Evolutionary conservation across 2,329 filamentous ascomycete genomes (phyloP), one percentile per base, ranked within the genome.

Genomic region (Xylariaceae sp.): DNA sequence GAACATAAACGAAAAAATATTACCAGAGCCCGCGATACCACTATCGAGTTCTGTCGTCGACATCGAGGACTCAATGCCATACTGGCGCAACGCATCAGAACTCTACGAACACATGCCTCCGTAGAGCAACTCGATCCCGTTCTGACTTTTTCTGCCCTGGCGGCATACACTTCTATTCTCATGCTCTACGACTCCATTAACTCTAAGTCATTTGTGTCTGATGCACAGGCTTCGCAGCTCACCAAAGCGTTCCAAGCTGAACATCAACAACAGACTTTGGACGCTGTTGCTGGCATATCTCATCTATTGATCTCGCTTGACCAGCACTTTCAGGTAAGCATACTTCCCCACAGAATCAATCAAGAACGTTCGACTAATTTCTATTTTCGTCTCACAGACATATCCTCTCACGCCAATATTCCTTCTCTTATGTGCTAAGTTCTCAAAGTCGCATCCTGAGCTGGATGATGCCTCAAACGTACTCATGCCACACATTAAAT

Each of bases 1-100:
- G 40, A 50, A 35, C 48, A 50, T 20, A 44, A 44, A 23, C 48
- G 47, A 35, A 36, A 36, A 7, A n/a, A n/a, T n/a, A n/a, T n/a
- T n/a, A n/a, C n/a, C n/a, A n/a, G n/a, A n/a, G n/a, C n/a, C n/a
- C n/a, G n/a, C n/a, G n/a, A n/a, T n/a, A n/a, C n/a, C n/a, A n/a
- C n/a, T n/a, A n/a, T n/a, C n/a, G 40, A 50, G 16, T 47, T 50
- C 27, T 50, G 16, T 27, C 25, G 37, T 16, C 44, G 44, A 21
- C 48, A 50, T 23, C 40, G 39, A 33, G n/a, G 7, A 16, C 33
- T 50, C 19, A 37, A 38, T 16, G 37, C 32, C 6, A 19, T 47
- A 22, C 27, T 44, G 20, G 27, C 40, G 17, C 44, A 40, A 19
- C 36, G 38, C n/a, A 43, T 44, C 32, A 42, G 20, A 19, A 36